A percentile compares a stretch with the other conserved stretches of the same genome.
phyloP scores from a whole-genome alignment of 148 eudicot species.

The Rhododendron mucronatum region DNA sequence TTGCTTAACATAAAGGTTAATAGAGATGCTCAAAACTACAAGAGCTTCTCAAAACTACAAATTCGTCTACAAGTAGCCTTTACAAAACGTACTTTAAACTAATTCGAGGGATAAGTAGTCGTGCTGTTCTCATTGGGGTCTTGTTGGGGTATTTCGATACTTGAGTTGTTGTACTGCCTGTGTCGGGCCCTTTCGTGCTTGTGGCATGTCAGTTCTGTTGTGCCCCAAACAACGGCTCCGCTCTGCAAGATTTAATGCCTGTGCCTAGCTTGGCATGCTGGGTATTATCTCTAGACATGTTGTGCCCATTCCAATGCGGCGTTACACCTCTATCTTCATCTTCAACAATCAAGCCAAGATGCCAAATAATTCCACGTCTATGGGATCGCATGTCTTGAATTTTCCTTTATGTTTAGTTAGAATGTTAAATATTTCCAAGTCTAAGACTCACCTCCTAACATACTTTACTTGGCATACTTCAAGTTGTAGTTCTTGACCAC shows the following conservation, averaged over 20 bases:
- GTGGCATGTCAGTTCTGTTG: neutral
- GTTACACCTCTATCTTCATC: neutral
- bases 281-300: neutral
- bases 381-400: neutral
- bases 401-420: too few relatives aligned
- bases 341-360: neutral
- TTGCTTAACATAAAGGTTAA: neutral
- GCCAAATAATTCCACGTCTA: neutral
- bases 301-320: neutral
- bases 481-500: too few relatives aligned
- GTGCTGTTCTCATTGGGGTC: too few relatives aligned
- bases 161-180: neutral
- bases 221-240: neutral
- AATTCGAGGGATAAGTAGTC: neutral
- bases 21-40: neutral
- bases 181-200: neutral
- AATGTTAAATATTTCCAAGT: too few relatives aligned
- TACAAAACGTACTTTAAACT: neutral
- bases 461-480: neutral
- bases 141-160: too few relatives aligned
- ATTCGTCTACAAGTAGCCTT: neutral
- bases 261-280: neutral
- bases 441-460: neutral
- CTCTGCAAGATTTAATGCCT: neutral
- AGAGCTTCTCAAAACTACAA: neutral